A percentile compares a stretch with the other conserved stretches of the same genome.
Conservation (phyloP, 495 filamentous ascomycete genomes). For the Evernia prunastri region DNA sequence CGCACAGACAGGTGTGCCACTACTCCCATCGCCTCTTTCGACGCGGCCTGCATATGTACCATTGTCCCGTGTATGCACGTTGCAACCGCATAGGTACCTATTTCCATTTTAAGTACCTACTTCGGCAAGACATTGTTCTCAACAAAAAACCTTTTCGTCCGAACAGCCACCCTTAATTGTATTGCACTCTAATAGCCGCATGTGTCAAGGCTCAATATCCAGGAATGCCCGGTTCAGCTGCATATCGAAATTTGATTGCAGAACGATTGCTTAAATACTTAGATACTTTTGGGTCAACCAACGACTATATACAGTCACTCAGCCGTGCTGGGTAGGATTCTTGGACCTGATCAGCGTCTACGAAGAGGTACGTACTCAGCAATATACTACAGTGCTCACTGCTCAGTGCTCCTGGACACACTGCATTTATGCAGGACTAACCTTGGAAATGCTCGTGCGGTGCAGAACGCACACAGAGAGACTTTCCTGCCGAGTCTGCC, state of each 20-base stretch:
- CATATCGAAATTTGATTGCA: not conserved
- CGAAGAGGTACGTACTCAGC: not conserved
- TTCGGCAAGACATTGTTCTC: not conserved
- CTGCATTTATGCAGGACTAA: not conserved
- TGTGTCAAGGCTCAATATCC: not conserved
- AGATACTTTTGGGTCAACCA: not conserved
- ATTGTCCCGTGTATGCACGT: not conserved
- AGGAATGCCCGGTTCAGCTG: not conserved
- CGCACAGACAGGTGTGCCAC: not conserved
- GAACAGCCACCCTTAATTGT: not conserved
- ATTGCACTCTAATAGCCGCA: not conserved
- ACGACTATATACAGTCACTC: not conserved
- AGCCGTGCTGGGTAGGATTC: too few relatives aligned
- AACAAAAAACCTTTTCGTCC: not conserved
- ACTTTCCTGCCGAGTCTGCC: too few relatives aligned
- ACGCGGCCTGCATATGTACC: not conserved
- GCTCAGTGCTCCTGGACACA: too few relatives aligned
- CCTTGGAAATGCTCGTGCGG: not conserved
- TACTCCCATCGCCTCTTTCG: not conserved
- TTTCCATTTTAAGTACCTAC: not conserved
- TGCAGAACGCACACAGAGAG: not conserved
- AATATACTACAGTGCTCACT: not conserved
- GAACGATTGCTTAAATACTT: not conserved
- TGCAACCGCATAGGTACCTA: conserved; percentile 1
- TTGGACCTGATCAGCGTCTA: not conserved